Evolutionary conservation across 495 filamentous ascomycete species (phyloP), one percentile per base, ranked within the genome.

Genomic region (Parachaetomium inaequale): DNA sequence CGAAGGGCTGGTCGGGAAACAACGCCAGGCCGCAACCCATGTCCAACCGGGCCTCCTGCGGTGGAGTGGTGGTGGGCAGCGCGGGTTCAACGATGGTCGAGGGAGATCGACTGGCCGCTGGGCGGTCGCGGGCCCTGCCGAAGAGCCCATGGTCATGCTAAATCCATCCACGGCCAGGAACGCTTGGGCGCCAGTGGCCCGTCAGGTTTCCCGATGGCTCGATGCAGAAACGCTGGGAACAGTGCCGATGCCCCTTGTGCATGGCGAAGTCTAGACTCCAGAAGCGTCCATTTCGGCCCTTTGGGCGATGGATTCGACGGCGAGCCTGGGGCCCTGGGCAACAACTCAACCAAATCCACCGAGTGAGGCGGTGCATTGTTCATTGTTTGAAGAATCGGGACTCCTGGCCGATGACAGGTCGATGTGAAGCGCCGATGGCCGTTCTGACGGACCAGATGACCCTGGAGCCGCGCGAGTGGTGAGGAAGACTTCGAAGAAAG

Each of bases 361-460:
- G 49, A 8, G 19, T 29, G 49, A 40, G 46, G 62, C 47, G 43
- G 55, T 52, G 55, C 47, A 52, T 38, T 11, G 55, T 8, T 34
- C 29, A 19, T 17, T 14, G 51, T 55, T 43, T 43, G 42, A 42
- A 31, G 40, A 50, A 31, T 26, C 31, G 11, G 19, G 14, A 2
- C 25, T 56, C 23, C n/a, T 25, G 51, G 25, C 14, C 38, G 52
- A 60, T 58, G 58, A 65, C 23, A 65, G 63, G 63, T 49, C 49
- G 31, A n/a, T 40, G 31, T 50, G 59, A 66, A 66, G 63, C 63
- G 63, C 63, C 59, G 47, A 52, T 46, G 40, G 12, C 51, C 34
- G 29, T 12, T 40, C 28, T 26, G 52, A 46, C 38, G 7, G 55
- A 32, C 56, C 51, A 55, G 49, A 43, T 57, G 60, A 61, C 38